Percentiles rank a stretch among this genome's conserved stretches.
Evolutionary conservation across 495 filamentous ascomycete genomes (phyloP).

Genomic region (Podospora bellae-mahoneyi): DNA sequence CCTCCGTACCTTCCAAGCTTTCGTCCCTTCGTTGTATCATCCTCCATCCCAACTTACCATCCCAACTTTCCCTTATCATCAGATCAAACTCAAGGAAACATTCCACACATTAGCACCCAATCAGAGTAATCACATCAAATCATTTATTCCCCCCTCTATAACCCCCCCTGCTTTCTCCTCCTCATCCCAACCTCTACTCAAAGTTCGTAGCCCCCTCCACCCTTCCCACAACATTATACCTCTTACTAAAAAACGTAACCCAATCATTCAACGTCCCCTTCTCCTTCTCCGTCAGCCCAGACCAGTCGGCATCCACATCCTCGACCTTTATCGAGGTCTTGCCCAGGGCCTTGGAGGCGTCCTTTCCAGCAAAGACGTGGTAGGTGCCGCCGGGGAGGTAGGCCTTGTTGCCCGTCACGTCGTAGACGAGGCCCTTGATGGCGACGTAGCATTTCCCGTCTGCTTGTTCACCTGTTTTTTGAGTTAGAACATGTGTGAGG

Average conservation of each 20-base stretch:
- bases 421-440: slow-evolving; percentile 95
- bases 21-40: too few species aligned
- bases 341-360: slow-evolving; percentile 84
- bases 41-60: too few species aligned
- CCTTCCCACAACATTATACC: slow-evolving; percentile 88
- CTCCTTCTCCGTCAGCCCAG: slow-evolving; percentile 81
- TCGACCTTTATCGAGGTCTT: slow-evolving; percentile 81
- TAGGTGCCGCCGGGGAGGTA: slow-evolving; percentile 85
- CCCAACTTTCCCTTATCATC: too few species aligned
- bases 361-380: slow-evolving; percentile 89
- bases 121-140: too few species aligned
- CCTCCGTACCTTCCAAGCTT: too few species aligned
- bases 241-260: slow-evolving; percentile 92
- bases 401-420: slow-evolving; percentile 80
- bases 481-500: background rate
- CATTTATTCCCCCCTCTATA: background rate
- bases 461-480: slow-evolving; percentile 48
- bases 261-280: slow-evolving; percentile 83
- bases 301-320: slow-evolving; percentile 80
- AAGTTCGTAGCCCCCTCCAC: slow-evolving; percentile 59
- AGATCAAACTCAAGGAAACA: too few species aligned
- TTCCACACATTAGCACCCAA: too few species aligned
- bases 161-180: too few species aligned
- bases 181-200: slow-evolving; percentile 15
- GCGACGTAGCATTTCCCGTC: slow-evolving; percentile 79